phyloP scores from a whole-genome alignment of 306 rosid genomes.

The Prunus mume region DNA sequence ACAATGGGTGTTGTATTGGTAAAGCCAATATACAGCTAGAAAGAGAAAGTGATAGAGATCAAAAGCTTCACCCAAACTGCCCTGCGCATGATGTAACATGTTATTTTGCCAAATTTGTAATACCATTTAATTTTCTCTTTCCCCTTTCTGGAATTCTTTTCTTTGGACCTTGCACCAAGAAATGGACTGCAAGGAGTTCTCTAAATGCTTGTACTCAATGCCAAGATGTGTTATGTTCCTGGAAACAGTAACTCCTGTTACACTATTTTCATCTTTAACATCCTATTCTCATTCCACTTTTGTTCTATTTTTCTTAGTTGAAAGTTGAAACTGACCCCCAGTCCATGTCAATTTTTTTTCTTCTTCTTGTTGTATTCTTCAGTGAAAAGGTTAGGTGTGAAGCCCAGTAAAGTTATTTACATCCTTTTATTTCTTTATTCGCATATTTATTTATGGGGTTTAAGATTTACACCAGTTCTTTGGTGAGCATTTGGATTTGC shows the following conservation, averaged over 20 bases:
- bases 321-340: too few species aligned
- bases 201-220: neutral
- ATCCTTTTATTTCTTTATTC: neutral
- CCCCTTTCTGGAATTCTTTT: neutral
- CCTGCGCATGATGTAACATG: neutral
- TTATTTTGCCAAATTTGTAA: neutral
- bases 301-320: too few species aligned
- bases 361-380: neutral
- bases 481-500: neutral
- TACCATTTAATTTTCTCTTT: neutral
- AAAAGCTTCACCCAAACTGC: neutral
- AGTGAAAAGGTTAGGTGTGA: neutral
- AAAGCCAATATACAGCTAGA: too few species aligned
- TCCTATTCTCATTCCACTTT: too few species aligned
- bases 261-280: too few species aligned
- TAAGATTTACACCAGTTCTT: neutral
- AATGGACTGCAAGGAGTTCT: neutral
- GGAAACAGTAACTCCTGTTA: neutral
- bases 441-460: neutral
- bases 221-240: neutral
- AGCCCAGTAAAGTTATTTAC: neutral
- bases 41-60: neutral
- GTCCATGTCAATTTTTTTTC: neutral
- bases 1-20: too few species aligned
- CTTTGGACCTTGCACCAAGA: neutral